Conservation (phyloP, 2,329 filamentous ascomycete species). For the Trichophyton mentagrophytes region DNA sequence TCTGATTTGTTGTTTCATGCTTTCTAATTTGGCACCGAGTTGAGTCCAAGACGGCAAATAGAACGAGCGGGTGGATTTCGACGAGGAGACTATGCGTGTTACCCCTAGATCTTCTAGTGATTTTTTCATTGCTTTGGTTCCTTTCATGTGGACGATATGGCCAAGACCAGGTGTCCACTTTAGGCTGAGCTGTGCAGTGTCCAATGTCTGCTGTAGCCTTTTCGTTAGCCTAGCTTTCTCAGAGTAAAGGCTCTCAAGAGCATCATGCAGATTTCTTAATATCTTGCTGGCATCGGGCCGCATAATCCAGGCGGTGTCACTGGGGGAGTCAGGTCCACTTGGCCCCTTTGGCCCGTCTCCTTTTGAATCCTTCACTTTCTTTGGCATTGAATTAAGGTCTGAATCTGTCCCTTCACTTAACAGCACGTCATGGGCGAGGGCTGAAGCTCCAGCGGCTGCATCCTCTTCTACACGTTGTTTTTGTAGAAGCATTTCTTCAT, state of each 20-base stretch:
- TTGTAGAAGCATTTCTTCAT: conserved; percentile 78
- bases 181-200: conserved; percentile 55
- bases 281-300: conserved; percentile 51
- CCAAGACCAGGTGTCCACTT: conserved; percentile 80
- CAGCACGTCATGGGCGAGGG: conserved; percentile 60
- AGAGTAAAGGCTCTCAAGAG: conserved; percentile 47
- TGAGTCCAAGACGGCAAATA: conserved; percentile 72
- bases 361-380: conserved; percentile 28
- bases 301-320: conserved; percentile 51
- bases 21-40: conserved; percentile 68
- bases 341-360: conserved; percentile 18
- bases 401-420: conserved; percentile 50
- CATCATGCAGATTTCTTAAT: conserved; percentile 54
- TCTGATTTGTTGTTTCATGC: conserved; percentile 62
- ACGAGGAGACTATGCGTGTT: conserved; percentile 56
- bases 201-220: conserved; percentile 48
- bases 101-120: conserved; percentile 31
- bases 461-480: conserved; percentile 66
- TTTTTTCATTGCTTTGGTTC: conserved; percentile 50
- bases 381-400: conserved; percentile 45
- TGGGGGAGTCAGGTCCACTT: conserved; percentile 25
- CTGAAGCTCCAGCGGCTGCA: conserved; percentile 56
- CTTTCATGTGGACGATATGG: conserved; percentile 82
- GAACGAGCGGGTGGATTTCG: conserved; percentile 73
- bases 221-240: conserved; percentile 51